Evolutionary conservation across 1,284 basidiomycete genomes (phyloP), one percentile per base, ranked within the genome.

Genomic region (Irpex rosettiformis): DNA sequence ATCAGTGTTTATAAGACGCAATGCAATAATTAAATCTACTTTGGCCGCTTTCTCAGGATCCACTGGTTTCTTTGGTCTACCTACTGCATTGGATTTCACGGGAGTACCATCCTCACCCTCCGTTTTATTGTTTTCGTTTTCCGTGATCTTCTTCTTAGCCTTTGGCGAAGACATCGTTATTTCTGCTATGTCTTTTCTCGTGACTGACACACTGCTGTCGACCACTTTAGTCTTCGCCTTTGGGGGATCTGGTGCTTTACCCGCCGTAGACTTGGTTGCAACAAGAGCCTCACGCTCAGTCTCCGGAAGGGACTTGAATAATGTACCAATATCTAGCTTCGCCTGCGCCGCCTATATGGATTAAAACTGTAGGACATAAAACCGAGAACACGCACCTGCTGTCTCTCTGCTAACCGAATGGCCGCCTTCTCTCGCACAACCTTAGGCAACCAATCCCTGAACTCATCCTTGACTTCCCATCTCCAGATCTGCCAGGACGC

Each of bases 401-500:
- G 64, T 58, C 93, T 81, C 64, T 95, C 91, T 25, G 77, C 75
- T 11, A 79, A 72, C 63, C 93, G 79, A n/a, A 72, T 72, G 30
- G 85, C 80, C 1, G 82, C 81, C 69, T 83, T 91, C 60, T 91
- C 89, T 58, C 78, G 76, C 6, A 79, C 78, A 65, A 81, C 83
- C 67, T 84, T 86, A 0, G 93, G 92, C 29, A 95, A 72, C 83
- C 88, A 88, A 52, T 82, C 76, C 54, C 75, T 70, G 62, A 79
- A 75, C 22, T 77, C 65, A 13, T 84, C 79, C 63, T 80, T 85
- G 5, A 89, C 85, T 69, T 96, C 93, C 93, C 93, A 95, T 61
- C 93, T 79, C 93, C 93, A 96, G n/a, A 91, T 74, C 64, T 84
- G 87, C 30, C 91, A 71, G 21, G 78, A 72, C 3, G 86, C 81